Base-by-base conservation (phyloP, 2,329 filamentous ascomycete genomes). In the Coniella lustricola region DNA sequence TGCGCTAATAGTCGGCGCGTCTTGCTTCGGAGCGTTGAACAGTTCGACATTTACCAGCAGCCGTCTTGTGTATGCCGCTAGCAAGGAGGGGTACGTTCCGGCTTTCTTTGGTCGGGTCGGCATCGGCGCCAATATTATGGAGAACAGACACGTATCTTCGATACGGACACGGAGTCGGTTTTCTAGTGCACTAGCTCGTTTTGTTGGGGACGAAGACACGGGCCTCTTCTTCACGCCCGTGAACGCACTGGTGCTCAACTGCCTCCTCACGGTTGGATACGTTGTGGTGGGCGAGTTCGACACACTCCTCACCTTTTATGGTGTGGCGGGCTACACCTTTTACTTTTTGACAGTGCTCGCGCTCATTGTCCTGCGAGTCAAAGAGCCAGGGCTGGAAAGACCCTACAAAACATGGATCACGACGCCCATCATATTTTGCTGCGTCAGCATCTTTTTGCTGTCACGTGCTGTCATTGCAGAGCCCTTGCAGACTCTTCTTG, bases 361-460 rank as follows among this genome's bases (percentile, higher is more conserved):
- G 0, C 75, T 98, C 42, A 96, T 98, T 54, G 79, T 98, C 45
- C 74, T 98, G 53, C 78, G 93, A 25, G 88, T 97, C 25, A 79
- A 79, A 54, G 93, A 98, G 65, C 93, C 93, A 3, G 75, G 84
- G 54, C 76, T 98, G 39, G 90, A 96, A 64, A 73, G 93, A 21
- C 91, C 93, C 1, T 98, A 98, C 68, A 84, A 82, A 64, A 95
- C 90, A 3, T 98, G 91, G 93, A 95, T 98, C 61, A 85, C 85
- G 1, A 98, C 93, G 2, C 93, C 93, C 10, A 91, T 98, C 56
- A 91, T 96, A 49, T 98, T 98, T 65, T 98, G 93, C 76, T 98
- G 93, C 62, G 93, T 98, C 34, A 95, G 88, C 63, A 67, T 98
- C 55, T 98, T 98, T 63, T 67, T 98, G 55, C 77, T 98, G 36